phyloP scores from a whole-genome alignment of 2,329 filamentous ascomycete genomes.

The Clonostachys solani region DNA sequence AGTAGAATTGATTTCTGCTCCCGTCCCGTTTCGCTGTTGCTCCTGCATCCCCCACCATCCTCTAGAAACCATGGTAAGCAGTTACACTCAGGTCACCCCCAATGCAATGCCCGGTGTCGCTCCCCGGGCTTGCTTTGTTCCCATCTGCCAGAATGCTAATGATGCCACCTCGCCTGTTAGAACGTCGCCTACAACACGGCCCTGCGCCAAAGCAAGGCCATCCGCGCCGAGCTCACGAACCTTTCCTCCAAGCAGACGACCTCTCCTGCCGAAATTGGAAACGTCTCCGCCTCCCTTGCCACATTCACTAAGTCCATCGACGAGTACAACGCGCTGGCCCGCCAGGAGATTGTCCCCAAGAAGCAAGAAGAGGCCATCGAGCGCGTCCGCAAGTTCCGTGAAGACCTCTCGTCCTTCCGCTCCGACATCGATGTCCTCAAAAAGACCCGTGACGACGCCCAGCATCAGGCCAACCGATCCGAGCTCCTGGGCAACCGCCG shows the following conservation, averaged over 20 bases:
- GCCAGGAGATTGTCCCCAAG: conserved; percentile 82
- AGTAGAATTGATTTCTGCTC: too few relatives aligned
- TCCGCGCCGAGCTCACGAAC: conserved; percentile 71
- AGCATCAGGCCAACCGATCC: conserved; percentile 60
- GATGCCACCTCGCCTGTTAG: conserved; percentile 31
- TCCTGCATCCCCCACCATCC: too few relatives aligned
- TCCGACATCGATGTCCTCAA: conserved; percentile 75
- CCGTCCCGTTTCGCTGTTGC: too few relatives aligned
- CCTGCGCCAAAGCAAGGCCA: conserved; percentile 76
- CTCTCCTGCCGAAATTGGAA: conserved; percentile 53
- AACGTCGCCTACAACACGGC: conserved; percentile 84
- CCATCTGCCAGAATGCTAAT: neutral
- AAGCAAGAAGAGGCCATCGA: conserved; percentile 91
- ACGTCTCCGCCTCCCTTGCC: conserved; percentile 73
- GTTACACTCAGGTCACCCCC: neutral
- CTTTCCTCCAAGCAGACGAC: conserved; percentile 63
- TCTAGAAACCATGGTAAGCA: too few relatives aligned
- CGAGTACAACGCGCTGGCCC: conserved; percentile 82
- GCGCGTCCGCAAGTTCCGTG: conserved; percentile 78
- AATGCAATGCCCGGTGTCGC: neutral
- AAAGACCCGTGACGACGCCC: conserved; percentile 69
- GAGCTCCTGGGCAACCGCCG: conserved; percentile 78
- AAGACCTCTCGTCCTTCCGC: conserved; percentile 77
- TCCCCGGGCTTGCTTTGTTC: neutral
- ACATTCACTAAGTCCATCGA: conserved; percentile 86